These are phyloP conservation scores for Zasmidium angulare DNA, from an alignment of 2,329 filamentous ascomycete genomes.

Conservation along the genomic window DNA sequence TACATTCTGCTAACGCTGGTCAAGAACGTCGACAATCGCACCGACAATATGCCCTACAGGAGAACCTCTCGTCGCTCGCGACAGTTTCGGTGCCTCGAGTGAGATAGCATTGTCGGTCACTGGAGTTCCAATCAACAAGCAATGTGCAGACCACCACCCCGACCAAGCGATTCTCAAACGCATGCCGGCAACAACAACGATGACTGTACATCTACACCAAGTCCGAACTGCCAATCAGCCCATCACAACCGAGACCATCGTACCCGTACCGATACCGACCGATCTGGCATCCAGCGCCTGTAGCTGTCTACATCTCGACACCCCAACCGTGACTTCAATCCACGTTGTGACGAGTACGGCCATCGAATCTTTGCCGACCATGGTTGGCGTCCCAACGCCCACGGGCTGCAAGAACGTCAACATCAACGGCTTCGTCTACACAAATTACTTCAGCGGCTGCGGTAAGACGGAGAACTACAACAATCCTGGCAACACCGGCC, in stretches of 20 bases:
- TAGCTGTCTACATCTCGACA: neutral
- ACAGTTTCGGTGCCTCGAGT: neutral
- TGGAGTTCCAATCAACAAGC: neutral
- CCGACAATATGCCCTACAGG: neutral
- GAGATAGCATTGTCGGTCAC: neutral
- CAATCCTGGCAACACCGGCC: neutral
- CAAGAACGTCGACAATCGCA: neutral
- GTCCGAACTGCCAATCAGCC: neutral
- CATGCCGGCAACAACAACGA: neutral
- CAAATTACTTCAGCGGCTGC: neutral
- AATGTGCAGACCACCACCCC: neutral
- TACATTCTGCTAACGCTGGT: neutral
- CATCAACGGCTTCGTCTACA: neutral
- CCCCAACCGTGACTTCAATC: neutral
- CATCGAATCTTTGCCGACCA: neutral
- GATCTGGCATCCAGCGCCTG: neutral
- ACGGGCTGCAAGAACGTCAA: neutral
- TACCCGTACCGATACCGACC: neutral
- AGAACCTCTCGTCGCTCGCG: neutral
- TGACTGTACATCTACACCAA: neutral
- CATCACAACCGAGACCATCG: neutral
- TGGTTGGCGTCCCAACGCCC: neutral
- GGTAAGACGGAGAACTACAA: neutral
- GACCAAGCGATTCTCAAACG: neutral
- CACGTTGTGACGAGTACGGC: neutral